Conservation (phyloP, 1,284 basidiomycete genomes). For the Ganoderma leucocontextum region DNA sequence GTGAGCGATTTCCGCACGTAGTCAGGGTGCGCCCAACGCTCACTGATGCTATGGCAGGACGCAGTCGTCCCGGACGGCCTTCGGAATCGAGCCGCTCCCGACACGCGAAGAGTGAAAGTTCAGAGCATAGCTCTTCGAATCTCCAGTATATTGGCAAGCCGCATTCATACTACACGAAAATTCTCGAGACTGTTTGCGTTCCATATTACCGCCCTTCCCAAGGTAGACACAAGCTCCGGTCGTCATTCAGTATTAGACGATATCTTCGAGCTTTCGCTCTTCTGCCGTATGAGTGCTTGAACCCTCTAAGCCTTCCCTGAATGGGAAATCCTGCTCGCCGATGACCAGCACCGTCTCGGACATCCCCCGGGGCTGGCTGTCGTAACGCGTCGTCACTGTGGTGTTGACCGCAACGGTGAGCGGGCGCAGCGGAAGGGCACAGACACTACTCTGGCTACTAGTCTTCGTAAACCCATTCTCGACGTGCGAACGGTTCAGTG, state of each 20-base stretch:
- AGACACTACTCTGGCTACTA: not conserved
- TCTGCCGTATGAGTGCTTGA: not conserved
- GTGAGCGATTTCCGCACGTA: no score
- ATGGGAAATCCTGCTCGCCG: not conserved
- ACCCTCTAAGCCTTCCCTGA: not conserved
- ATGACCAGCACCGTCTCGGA: not conserved
- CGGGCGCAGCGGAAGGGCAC: not conserved
- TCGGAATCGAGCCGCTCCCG: no score
- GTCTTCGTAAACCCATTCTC: not conserved
- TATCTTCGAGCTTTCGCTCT: not conserved
- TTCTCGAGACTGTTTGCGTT: no score
- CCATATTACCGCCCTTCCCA: no score
- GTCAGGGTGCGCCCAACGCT: no score
- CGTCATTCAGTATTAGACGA: not conserved
- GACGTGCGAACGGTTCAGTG: constrained; percentile 4
- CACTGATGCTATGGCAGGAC: no score
- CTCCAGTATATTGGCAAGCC: no score
- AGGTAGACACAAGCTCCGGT: not conserved
- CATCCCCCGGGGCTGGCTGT: not conserved
- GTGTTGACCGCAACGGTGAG: not conserved
- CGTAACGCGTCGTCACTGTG: not conserved
- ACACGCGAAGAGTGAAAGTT: no score
- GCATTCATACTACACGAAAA: no score
- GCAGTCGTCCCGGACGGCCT: no score
- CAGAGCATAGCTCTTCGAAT: no score